Evolutionary conservation across 2,329 filamentous ascomycete genomes (phyloP), one percentile per base, ranked within the genome.

Genomic region (Colletotrichum magnum): DNA sequence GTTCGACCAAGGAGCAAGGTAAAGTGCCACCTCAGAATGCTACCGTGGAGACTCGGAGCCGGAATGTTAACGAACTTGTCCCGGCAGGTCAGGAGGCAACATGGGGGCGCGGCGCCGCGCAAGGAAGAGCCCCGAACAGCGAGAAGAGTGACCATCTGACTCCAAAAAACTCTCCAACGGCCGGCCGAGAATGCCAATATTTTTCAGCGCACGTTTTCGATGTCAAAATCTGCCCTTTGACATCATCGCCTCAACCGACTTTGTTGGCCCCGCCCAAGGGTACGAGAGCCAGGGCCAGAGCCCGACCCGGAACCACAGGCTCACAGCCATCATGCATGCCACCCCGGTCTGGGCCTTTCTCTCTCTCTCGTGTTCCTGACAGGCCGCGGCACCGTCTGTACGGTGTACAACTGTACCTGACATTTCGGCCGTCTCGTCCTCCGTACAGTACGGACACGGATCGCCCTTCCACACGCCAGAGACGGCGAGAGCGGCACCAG

Each of bases 211-310:
- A 41, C 48, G 26, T 60, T 48, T 47, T 41, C 50, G 39, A 59
- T 52, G 48, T 21, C 48, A 53, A 28, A 66, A 39, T 53, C 48
- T 60, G 57, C 32, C 43, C 43, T 53, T 66, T 67, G 67, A 61
- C 67, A 69, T 69, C 67, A 67, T 69, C 45, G 45, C 51, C 45
- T 36, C 56, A 66, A 53, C 57, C 67, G 45, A 58, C 52, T 41
- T 67, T 39, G 47, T 24, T 41, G 18, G 57, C 56, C 18, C 56
- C 62, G 45, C 36, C 47, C 50, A 32, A 57, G 64, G 24, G 66
- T 52, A 39, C 45, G 26, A 47, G 6, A 53, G 36, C 39, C 58
- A 61, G 48, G 48, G 58, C 48, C 36, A 53, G 62, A 66, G 39
- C 39, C 54, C 36, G 53, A 65, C 52, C 53, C 32, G 47, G 58